Evolutionary conservation across 2,329 filamentous ascomycete genomes (phyloP), one percentile per base, ranked within the genome.

Genomic region (Colletotrichum camelliae): DNA sequence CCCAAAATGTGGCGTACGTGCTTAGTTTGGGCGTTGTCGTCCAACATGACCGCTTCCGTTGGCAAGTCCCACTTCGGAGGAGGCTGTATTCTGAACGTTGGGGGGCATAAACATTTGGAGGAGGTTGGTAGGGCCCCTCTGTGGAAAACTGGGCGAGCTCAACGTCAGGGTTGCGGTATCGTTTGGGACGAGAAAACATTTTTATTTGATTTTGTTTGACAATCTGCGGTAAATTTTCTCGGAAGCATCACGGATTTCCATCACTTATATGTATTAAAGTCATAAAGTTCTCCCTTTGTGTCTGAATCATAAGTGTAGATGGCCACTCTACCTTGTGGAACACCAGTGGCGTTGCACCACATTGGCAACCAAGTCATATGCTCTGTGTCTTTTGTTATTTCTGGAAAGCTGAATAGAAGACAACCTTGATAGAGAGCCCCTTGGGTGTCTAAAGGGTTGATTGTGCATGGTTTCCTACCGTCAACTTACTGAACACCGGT

Each of bases 171-270:
- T 52, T 52, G 43, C 43, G 43, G 43, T 21, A 21, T 24, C 43
- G 43, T 52, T 16, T n/a, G 43, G 43, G n/a, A 21, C 43, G n/a
- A 21, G n/a, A 21, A 13, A 52, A 21, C 43, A 52, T 52, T 18
- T 52, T 18, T 52, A 13, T 52, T 8, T 8, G n/a, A 21, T 52
- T 13, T 21, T 18, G 18, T 52, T 52, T 13, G n/a, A n/a, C 7
- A 52, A 10, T 48, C 18, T 48, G 5, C 6, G 0, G n/a, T 24
- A 52, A 7, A 5, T 7, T 0, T 7, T 21, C n/a, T 4, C 13
- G n/a, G 1, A 21, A 52, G 21, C n/a, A 52, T 24, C 43, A 7
- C 1, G 21, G n/a, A 52, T 12, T 21, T 4, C 10, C 43, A 13
- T 7, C n/a, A 52, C 6, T 52, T 52, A 52, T 13, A n/a, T 52